Evolutionary conservation across 768 basidiomycete genomes (phyloP).

Genomic region (Rhodotorula babjevae): DNA sequence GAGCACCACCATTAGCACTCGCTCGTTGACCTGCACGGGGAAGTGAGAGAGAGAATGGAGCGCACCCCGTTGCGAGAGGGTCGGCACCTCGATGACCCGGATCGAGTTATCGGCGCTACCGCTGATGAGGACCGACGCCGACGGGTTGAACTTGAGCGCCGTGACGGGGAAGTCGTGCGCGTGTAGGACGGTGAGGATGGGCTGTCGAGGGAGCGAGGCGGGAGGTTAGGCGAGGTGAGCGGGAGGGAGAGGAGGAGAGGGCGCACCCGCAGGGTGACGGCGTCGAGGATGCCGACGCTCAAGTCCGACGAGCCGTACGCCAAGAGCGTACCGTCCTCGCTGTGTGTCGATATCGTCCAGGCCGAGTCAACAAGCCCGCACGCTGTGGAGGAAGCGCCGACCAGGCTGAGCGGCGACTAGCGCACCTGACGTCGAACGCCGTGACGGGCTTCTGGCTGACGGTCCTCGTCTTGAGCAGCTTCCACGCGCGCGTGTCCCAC

Average conservation of each 20-base stretch:
- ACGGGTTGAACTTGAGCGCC: slow-evolving; percentile 78
- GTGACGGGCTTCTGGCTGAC: slow-evolving; percentile 75
- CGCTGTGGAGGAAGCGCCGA: background rate
- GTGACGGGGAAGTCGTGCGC: slow-evolving; percentile 95
- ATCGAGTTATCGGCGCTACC: slow-evolving; percentile 87
- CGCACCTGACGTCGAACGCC: slow-evolving; percentile 62
- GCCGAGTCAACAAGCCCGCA: background rate
- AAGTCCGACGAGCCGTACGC: slow-evolving; percentile 84
- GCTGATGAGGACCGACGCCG: slow-evolving; percentile 71
- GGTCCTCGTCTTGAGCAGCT: slow-evolving; percentile 62
- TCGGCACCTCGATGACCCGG: slow-evolving; percentile 69
- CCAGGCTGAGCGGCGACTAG: background rate
- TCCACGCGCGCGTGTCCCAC: slow-evolving; percentile 71
- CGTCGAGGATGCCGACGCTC: slow-evolving; percentile 76
- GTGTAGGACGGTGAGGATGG: slow-evolving; percentile 76
- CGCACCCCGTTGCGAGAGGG: background rate
- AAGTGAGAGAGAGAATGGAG: background rate
- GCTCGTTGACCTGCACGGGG: too few relatives aligned
- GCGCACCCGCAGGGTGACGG: slow-evolving; percentile 68
- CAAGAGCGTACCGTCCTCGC: slow-evolving; percentile 72
- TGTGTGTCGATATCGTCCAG: slow-evolving; percentile 45
- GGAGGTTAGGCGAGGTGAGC: background rate
- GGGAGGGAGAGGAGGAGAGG: background rate
- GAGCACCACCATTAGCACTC: too few relatives aligned
- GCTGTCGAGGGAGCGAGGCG: slow-evolving; percentile 53